phyloP scores from a whole-genome alignment of 1,284 basidiomycete species.

The Trametes hirsuta region DNA sequence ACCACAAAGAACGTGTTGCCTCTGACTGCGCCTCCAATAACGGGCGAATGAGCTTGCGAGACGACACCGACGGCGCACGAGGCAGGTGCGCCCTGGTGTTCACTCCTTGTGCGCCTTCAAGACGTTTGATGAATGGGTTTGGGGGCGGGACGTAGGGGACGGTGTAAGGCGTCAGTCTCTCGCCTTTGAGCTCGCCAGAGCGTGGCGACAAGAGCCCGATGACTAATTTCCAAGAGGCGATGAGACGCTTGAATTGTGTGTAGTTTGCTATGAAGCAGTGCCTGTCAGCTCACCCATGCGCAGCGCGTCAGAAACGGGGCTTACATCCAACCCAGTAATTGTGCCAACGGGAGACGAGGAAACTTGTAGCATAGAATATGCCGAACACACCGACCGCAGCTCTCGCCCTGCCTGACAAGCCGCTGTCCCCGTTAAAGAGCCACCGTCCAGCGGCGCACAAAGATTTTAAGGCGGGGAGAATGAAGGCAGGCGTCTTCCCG shows the following conservation, averaged over 20 bases:
- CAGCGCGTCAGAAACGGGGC: conserved; percentile 16
- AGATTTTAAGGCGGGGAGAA: neutral
- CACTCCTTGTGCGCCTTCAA: neutral
- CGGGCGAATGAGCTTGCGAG: conserved; percentile 25
- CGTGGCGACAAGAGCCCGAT: conserved; percentile 32
- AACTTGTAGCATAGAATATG: conserved; percentile 19
- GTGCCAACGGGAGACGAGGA: conserved; percentile 50
- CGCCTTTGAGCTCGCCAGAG: conserved; percentile 16
- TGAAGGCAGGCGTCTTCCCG: conserved; percentile 2
- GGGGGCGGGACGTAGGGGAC: conserved; percentile 27
- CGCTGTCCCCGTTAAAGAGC: conserved; percentile 11
- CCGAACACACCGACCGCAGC: conserved; percentile 16
- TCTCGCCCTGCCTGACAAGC: conserved; percentile 8
- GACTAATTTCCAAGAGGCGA: conserved; percentile 42
- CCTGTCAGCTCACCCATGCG: neutral
- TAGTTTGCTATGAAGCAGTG: conserved; percentile 38
- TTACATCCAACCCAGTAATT: conserved; percentile 44
- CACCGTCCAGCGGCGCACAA: conserved; percentile 12
- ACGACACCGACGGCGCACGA: conserved; percentile 8
- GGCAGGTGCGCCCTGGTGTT: conserved; percentile 1
- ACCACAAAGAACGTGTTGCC: conserved; percentile 22
- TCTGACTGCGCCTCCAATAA: conserved; percentile 29
- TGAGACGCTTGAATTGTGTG: conserved; percentile 38
- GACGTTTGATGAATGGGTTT: conserved; percentile 34
- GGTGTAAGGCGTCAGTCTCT: conserved; percentile 22